Percentiles rank a stretch among this genome's conserved stretches.
phyloP scores from a whole-genome alignment of 257 asterid species.

The Solanum dulcamara region DNA sequence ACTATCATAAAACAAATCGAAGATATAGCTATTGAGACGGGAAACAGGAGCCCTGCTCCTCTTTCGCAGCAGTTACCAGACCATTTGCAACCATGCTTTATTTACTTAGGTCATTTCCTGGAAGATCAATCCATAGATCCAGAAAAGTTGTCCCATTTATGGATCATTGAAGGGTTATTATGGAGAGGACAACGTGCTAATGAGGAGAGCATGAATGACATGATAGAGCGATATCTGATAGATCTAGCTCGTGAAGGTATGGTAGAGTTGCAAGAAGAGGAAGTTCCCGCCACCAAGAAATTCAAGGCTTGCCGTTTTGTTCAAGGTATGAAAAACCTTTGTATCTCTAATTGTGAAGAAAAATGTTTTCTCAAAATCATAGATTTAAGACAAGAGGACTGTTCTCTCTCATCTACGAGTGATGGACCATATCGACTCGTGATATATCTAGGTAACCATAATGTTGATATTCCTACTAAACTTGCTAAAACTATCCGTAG shows the following conservation, averaged over 20 bases:
- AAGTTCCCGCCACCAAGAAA: background rate
- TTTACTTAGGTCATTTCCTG: conserved; percentile 1
- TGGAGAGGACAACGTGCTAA: background rate
- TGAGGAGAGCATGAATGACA: background rate
- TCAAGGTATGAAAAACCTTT: background rate
- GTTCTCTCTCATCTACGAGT: background rate
- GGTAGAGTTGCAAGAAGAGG: conserved; percentile 2
- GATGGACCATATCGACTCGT: background rate
- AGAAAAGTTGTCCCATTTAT: background rate
- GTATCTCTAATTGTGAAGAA: background rate
- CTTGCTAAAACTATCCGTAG: background rate
- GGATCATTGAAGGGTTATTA: conserved; percentile 6
- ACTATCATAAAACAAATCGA: too few relatives aligned
- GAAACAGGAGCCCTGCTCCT: too few relatives aligned
- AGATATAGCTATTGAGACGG: too few relatives aligned
- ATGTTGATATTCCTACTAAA: background rate
- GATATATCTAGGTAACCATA: background rate
- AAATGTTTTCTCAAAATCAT: background rate
- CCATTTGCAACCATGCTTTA: background rate
- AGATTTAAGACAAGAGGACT: background rate
- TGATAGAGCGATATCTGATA: background rate
- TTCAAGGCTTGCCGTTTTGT: background rate
- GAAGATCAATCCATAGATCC: conserved; percentile 1
- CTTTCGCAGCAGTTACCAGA: too few relatives aligned
- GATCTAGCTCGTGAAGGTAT: background rate